Evolutionary conservation across 257 asterid genomes (phyloP).

Genomic region (Vinca minor): DNA sequence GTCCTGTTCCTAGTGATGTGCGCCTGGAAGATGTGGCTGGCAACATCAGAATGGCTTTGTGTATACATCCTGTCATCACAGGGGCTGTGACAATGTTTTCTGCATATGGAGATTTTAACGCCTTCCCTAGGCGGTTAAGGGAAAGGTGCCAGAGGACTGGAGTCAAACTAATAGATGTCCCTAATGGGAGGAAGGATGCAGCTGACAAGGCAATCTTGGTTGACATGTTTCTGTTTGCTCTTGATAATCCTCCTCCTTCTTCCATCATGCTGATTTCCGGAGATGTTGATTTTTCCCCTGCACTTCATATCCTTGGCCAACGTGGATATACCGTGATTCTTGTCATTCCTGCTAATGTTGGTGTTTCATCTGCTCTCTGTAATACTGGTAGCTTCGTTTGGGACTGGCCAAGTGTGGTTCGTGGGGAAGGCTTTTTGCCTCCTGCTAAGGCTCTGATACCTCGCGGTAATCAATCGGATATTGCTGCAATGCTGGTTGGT

Average conservation of each 20-base stretch:
- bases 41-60: conserved; percentile 71
- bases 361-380: conserved; percentile 81
- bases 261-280: conserved; percentile 88
- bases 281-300: conserved; percentile 91
- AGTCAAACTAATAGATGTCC: conserved; percentile 79
- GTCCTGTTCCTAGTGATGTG: conserved; percentile 83
- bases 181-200: conserved; percentile 88
- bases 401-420: conserved; percentile 89
- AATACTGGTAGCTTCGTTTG: conserved; percentile 84
- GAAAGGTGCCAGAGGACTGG: conserved; percentile 98
- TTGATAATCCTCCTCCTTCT: conserved; percentile 88
- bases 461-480: conserved; percentile 29
- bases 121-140: conserved; percentile 72
- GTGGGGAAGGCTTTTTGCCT: conserved; percentile 77
- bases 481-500: conserved; percentile 30
- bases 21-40: conserved; percentile 87
- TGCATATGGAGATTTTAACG: conserved; percentile 79
- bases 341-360: conserved; percentile 57
- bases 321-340: conserved; percentile 85
- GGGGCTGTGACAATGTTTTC: conserved; percentile 80
- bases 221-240: conserved; percentile 94
- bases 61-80: conserved; percentile 57
- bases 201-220: conserved; percentile 92
- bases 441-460: conserved; percentile 37
- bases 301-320: conserved; percentile 91